Evolutionary conservation across 2,329 filamentous ascomycete species (phyloP).

Genomic region (Penicillium sclerotiorum): DNA sequence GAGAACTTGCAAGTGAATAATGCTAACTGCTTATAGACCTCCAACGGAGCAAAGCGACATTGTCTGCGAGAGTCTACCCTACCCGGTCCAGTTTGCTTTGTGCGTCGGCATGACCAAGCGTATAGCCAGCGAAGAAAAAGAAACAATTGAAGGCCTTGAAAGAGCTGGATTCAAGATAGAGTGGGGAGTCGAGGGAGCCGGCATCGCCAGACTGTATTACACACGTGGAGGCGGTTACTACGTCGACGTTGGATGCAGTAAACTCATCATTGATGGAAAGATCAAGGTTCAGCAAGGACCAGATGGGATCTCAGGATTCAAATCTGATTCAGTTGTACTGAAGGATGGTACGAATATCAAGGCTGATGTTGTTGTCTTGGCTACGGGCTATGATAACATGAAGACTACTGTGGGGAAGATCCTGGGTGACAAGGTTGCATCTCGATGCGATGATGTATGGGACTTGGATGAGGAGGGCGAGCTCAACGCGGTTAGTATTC

Average conservation of each 20-base stretch:
- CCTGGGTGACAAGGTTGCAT: conserved; percentile 62
- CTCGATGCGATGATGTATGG: conserved; percentile 59
- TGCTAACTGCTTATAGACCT: background rate
- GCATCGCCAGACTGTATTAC: conserved; percentile 40
- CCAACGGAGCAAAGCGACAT: conserved; percentile 6
- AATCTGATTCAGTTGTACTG: conserved; percentile 46
- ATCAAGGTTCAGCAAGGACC: conserved; percentile 45
- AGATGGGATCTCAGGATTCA: conserved; percentile 27
- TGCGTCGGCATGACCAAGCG: conserved; percentile 34
- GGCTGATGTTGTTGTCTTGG: conserved; percentile 52
- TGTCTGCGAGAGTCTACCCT: conserved; percentile 9
- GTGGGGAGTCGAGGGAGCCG: conserved; percentile 33
- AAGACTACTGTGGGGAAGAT: conserved; percentile 58
- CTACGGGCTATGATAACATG: conserved; percentile 63
- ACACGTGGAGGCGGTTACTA: conserved; percentile 52
- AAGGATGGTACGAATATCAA: conserved; percentile 46
- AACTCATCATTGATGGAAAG: conserved; percentile 38
- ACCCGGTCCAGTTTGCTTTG: conserved; percentile 29
- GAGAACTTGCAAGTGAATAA: background rate
- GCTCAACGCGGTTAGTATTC: conserved; percentile 47
- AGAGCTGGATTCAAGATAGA: conserved; percentile 48
- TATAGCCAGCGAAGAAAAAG: conserved; percentile 36
- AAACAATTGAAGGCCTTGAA: conserved; percentile 46
- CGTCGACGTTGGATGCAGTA: conserved; percentile 49
- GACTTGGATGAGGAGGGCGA: conserved; percentile 58